Base-by-base conservation (phyloP, 2,329 filamentous ascomycete genomes). In the Sclerotinia subarctica region DNA sequence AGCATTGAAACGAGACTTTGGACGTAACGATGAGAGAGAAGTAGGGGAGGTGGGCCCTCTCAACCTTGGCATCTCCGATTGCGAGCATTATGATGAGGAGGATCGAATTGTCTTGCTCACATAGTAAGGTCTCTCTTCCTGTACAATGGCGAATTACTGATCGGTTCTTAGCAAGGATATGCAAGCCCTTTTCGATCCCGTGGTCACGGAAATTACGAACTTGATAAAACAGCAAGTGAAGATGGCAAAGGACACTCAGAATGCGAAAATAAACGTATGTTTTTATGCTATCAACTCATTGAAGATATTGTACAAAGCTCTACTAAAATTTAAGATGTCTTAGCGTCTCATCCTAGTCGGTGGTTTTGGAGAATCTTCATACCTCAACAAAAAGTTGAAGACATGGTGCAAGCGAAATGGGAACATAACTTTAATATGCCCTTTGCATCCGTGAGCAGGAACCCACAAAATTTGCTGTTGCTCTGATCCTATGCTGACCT, bases 101-200 rank as follows among this genome's bases (percentile, higher is more conserved):
- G 72, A 75, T 4, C 46, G 69, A 11, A 35, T 64, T 19, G 71
- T 74, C 2, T 65, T 51, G 15, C 70, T 75, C 21, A 64, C 69
- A 42, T 44, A 71, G 73, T 74, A 69, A 64, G 70, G 60, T 1
- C 32, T 19, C 59, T 62, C 1, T 26, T 3, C 49, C 26, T 38
- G 53, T 29, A 6, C 17, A 10, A 35, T 19, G 58, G 7, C 13
- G 8, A 57, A 15, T 29, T 24, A 26, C 58, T 66, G 32, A 67
- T 47, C 0, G 54, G 1, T n/a, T 19, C 52, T 52, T 56, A 73
- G 73, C n/a, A 29, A 72, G 1, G 73, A 74, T 26, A 74, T 74
- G 68, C 56, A 72, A 26, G 56, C 3, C 5, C 67, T 75, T 32
- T 74, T 75, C n/a, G 73, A 74, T 64, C 73, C 73, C 3, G 73